Conservation (phyloP, 257 asterid species). For the Asclepias syriaca region DNA sequence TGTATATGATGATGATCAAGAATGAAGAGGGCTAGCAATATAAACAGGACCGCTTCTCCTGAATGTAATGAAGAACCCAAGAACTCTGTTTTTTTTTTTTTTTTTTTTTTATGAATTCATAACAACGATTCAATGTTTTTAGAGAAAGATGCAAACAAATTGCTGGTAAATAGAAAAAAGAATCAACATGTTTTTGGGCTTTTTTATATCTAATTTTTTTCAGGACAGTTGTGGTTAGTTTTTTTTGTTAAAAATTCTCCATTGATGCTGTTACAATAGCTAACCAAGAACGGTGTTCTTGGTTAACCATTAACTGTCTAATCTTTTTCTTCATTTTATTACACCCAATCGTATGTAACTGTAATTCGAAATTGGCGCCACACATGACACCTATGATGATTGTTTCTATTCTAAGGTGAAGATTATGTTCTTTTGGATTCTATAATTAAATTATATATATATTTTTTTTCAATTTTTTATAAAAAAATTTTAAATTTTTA, state of each 20-base stretch:
- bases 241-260: background rate
- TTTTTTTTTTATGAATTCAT: slow-evolving; percentile 19
- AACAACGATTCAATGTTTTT: slow-evolving; percentile 13
- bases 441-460: too few species aligned
- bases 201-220: background rate
- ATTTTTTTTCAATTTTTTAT: too few species aligned
- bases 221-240: background rate
- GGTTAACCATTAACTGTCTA: background rate
- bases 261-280: background rate
- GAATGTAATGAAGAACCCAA: slow-evolving; percentile 19
- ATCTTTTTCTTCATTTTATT: background rate
- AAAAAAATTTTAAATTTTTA: too few species aligned
- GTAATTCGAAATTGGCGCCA: slow-evolving; percentile 1
- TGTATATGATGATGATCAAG: background rate
- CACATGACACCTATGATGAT: background rate
- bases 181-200: slow-evolving; percentile 28
- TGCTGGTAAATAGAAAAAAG: slow-evolving; percentile 14
- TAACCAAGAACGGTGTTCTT: background rate
- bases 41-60: slow-evolving; percentile 17
- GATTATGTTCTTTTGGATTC: too few species aligned
- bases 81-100: slow-evolving; percentile 15
- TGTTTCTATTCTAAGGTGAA: too few species aligned
- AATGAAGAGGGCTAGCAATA: background rate
- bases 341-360: background rate
- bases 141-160: slow-evolving; percentile 4